Conservation (phyloP, 768 basidiomycete genomes). For the Mycena amicta region DNA sequence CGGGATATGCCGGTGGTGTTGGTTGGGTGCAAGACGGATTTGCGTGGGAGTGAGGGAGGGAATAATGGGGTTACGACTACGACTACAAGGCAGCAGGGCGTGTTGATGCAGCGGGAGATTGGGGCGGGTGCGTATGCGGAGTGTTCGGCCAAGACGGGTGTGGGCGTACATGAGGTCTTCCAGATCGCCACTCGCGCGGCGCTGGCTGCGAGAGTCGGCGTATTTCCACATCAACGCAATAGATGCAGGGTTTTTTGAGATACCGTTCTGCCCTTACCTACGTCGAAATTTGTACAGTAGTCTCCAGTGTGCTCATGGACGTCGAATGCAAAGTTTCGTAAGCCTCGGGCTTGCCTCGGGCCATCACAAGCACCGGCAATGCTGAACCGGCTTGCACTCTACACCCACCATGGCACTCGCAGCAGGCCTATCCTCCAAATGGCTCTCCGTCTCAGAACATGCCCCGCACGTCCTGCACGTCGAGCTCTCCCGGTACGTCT, state of each 20-base stretch:
- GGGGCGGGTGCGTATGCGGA: conserved; percentile 57
- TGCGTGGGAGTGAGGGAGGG: background rate
- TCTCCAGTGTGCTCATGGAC: too few relatives aligned
- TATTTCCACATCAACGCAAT: too few relatives aligned
- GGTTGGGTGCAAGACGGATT: conserved; percentile 77
- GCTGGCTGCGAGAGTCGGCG: background rate
- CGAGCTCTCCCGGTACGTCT: conserved; percentile 45
- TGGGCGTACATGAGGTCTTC: conserved; percentile 76
- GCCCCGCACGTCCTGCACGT: conserved; percentile 47
- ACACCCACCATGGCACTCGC: conserved; percentile 18
- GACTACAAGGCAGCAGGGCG: conserved; percentile 10
- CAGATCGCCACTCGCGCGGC: conserved; percentile 14
- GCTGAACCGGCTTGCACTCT: too few relatives aligned
- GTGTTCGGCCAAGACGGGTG: conserved; percentile 77
- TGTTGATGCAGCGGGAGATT: conserved; percentile 13
- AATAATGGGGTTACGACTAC: background rate
- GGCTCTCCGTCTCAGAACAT: conserved; percentile 52
- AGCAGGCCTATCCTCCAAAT: conserved; percentile 37
- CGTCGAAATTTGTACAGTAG: too few relatives aligned
- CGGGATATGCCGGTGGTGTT: conserved; percentile 72
- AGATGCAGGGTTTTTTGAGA: too few relatives aligned
- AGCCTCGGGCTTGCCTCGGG: too few relatives aligned
- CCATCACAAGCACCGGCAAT: too few relatives aligned
- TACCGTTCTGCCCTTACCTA: too few relatives aligned
- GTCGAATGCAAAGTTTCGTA: too few relatives aligned